Conservation (phyloP, 148 eudicot species). For the Chenopodium berlandieri region DNA sequence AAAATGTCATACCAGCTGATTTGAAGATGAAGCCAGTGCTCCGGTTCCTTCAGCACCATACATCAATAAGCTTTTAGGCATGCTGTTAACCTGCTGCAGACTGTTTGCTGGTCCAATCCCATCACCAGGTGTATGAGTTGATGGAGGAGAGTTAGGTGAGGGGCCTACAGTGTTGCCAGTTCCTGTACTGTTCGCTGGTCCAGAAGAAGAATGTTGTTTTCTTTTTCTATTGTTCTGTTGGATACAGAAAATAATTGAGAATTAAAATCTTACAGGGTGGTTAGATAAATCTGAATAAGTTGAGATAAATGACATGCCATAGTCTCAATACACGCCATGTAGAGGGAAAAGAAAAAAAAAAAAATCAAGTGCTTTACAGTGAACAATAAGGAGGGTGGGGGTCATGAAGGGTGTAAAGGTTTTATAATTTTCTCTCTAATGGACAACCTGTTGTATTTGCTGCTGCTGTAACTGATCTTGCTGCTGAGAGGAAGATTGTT, state of each 20-base stretch:
- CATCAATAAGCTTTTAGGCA: conserved; percentile 81
- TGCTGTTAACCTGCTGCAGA: conserved; percentile 71
- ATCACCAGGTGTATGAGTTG: conserved; percentile 96
- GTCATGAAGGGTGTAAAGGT: neutral
- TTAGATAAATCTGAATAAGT: neutral
- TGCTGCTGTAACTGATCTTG: conserved; percentile 93
- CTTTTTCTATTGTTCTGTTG: conserved; percentile 79
- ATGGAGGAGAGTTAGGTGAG: conserved; percentile 90
- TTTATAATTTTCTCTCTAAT: neutral
- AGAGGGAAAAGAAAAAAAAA: neutral
- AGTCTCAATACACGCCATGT: neutral
- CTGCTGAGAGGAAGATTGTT: conserved; percentile 86
- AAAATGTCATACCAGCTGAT: conserved; percentile 78
- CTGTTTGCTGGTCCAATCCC: conserved; percentile 69
- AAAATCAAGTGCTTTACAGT: neutral
- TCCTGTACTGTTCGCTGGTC: conserved; percentile 99
- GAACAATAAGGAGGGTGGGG: neutral
- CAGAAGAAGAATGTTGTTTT: conserved; percentile 93
- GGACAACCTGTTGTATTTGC: conserved; percentile 75
- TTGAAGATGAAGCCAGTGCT: conserved; percentile 87
- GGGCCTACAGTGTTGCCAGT: conserved; percentile 96
- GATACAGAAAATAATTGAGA: conserved; percentile 13
- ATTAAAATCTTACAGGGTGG: neutral
- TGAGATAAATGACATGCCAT: neutral
- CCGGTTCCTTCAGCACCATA: conserved; percentile 84